phyloP scores from a whole-genome alignment of 2,329 filamentous ascomycete species.

The Tolypocladium amazonense region DNA sequence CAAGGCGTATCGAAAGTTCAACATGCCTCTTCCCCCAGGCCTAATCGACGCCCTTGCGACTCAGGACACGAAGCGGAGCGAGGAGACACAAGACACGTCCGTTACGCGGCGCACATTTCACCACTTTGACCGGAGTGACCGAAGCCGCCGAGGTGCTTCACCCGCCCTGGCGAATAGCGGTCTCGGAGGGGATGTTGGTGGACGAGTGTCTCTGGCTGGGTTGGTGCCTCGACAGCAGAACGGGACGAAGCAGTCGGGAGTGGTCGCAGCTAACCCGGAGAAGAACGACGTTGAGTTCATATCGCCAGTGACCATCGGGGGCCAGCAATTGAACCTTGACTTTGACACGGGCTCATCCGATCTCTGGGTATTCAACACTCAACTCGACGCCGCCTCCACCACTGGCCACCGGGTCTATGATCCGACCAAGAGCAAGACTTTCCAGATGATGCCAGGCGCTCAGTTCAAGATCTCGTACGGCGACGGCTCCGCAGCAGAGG shows the following conservation, averaged over 20 bases:
- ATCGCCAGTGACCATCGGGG: constrained; percentile 57
- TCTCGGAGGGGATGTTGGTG: not conserved
- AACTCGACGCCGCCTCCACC: constrained; percentile 33
- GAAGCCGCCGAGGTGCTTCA: not conserved
- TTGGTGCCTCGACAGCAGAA: not conserved
- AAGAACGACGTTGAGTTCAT: constrained; percentile 56
- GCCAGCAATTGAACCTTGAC: constrained; percentile 57
- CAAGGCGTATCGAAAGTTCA: constrained; percentile 60
- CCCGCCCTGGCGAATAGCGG: not conserved
- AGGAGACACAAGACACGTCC: not conserved
- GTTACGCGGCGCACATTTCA: not conserved
- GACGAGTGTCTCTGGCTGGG: not conserved
- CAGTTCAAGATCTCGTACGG: constrained; percentile 59
- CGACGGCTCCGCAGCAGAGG: constrained; percentile 52
- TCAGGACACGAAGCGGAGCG: constrained; percentile 5
- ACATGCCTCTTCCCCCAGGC: constrained; percentile 36
- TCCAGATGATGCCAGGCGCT: constrained; percentile 25
- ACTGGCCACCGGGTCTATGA: constrained; percentile 36
- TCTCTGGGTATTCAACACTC: constrained; percentile 62
- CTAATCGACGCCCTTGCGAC: constrained; percentile 26
- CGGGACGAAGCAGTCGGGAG: constrained; percentile 27
- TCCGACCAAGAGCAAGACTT: constrained; percentile 22
- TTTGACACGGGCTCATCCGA: constrained; percentile 71
- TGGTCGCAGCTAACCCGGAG: constrained; percentile 52
- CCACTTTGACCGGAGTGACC: not conserved